A percentile compares a stretch with the other conserved stretches of the same genome.
Evolutionary conservation across 2,329 filamentous ascomycete species (phyloP).

Genomic region (Dactylellina parvicollis): DNA sequence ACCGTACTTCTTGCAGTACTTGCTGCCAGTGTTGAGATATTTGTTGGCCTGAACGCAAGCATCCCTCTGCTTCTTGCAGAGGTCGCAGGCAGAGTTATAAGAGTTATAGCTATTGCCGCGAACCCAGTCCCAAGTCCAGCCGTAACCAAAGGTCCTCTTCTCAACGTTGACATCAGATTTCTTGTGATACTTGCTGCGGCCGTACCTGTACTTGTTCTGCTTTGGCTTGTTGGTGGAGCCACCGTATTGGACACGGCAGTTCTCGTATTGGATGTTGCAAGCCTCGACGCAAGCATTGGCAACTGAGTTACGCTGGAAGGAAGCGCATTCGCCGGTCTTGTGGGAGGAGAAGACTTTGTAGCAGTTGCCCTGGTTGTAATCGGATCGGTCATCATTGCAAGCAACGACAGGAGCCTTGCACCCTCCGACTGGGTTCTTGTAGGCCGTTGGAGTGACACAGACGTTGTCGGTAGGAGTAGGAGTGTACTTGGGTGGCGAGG

Average conservation of each 20-base stretch:
- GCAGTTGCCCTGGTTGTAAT: slow-evolving; percentile 39
- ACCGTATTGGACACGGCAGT: slow-evolving; percentile 50
- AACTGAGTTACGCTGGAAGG: slow-evolving; percentile 22
- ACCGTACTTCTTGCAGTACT: slow-evolving; percentile 48
- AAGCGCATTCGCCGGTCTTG: slow-evolving; percentile 27
- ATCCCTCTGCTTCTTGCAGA: slow-evolving; percentile 46
- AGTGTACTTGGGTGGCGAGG: slow-evolving; percentile 23
- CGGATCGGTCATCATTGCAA: slow-evolving; percentile 39
- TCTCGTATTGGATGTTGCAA: slow-evolving; percentile 52
- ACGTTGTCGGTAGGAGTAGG: slow-evolving; percentile 39
- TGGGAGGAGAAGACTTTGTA: slow-evolving; percentile 44
- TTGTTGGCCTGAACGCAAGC: slow-evolving; percentile 37
- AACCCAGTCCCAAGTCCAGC: slow-evolving; percentile 40
- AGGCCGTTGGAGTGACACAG: slow-evolving; percentile 38
- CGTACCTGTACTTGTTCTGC: slow-evolving; percentile 25
- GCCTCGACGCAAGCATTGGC: slow-evolving; percentile 33
- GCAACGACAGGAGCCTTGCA: slow-evolving; percentile 40
- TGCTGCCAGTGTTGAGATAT: slow-evolving; percentile 13
- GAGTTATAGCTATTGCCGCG: slow-evolving; percentile 30
- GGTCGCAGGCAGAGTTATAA: slow-evolving; percentile 43
- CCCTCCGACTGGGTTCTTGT: slow-evolving; percentile 40
- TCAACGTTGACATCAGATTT: slow-evolving; percentile 19
- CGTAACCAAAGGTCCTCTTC: slow-evolving; percentile 30
- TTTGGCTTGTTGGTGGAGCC: slow-evolving; percentile 49
- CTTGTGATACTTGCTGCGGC: slow-evolving; percentile 23